Evolutionary conservation across 495 filamentous ascomycete genomes (phyloP).

Genomic region (Friedmanniomyces endolithicus): DNA sequence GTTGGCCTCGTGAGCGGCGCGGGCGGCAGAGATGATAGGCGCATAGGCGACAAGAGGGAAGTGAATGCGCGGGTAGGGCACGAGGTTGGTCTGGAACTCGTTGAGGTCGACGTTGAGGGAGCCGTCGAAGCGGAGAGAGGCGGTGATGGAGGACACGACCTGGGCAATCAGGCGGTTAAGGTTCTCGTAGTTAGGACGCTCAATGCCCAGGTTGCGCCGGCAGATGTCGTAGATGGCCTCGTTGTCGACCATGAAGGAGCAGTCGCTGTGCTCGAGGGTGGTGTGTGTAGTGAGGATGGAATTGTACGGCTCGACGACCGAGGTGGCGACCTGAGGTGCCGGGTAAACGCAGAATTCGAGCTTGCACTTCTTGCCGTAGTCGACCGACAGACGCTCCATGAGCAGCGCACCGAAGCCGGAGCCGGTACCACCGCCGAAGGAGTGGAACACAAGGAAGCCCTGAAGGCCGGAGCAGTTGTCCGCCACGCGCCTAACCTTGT

Average conservation of each 20-base stretch:
- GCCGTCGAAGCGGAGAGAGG: conserved; percentile 95
- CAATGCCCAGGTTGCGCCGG: conserved; percentile 89
- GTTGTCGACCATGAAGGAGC: conserved; percentile 99
- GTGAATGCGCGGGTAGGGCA: conserved; percentile 97
- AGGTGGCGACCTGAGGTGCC: conserved; percentile 88
- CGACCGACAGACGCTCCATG: conserved; percentile 93
- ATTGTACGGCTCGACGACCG: conserved; percentile 98
- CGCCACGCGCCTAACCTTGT: conserved; percentile 89
- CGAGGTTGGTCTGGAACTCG: conserved; percentile 99
- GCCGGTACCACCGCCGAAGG: conserved; percentile 96
- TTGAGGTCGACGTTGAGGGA: conserved; percentile 98
- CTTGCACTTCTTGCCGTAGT: conserved; percentile 99
- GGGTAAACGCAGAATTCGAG: conserved; percentile 98
- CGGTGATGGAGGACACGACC: conserved; percentile 97
- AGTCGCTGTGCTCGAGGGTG: conserved; percentile 97
- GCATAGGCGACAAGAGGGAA: conserved; percentile 96
- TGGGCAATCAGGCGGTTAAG: conserved; percentile 97
- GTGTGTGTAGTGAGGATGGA: conserved; percentile 98
- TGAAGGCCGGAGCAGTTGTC: conserved; percentile 97
- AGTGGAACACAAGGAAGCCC: conserved; percentile 98
- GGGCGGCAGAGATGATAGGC: conserved; percentile 83
- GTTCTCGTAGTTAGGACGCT: conserved; percentile 95
- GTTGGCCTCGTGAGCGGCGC: conserved; percentile 80
- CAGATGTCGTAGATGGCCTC: conserved; percentile 99
- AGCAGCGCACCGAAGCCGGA: conserved; percentile 96